Evolutionary conservation across 2,329 filamentous ascomycete species (phyloP).

Genomic region (Microascus cirrosus): DNA sequence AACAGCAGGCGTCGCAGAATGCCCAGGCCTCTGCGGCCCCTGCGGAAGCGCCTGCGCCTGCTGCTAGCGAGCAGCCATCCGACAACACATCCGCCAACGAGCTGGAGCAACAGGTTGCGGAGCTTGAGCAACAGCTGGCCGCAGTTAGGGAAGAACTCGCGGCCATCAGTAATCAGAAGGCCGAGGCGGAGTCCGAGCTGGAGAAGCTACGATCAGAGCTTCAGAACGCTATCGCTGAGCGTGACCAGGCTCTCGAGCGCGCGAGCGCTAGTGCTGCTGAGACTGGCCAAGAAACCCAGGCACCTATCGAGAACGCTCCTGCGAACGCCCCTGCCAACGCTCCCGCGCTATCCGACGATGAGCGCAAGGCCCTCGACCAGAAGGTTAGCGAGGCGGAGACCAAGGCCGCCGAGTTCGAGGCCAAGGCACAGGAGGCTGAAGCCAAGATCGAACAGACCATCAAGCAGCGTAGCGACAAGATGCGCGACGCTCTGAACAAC

Average conservation of each 20-base stretch:
- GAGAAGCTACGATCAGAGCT: conserved; percentile 46
- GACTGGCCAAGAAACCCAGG: conserved; percentile 6
- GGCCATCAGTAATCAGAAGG: conserved; percentile 55
- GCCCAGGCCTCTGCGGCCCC: background rate
- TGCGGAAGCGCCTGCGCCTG: background rate
- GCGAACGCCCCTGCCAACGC: conserved; percentile 10
- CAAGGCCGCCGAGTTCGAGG: conserved; percentile 52
- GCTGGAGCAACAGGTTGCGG: conserved; percentile 36
- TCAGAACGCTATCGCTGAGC: conserved; percentile 47
- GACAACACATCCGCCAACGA: conserved; percentile 34
- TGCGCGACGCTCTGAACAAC: conserved; percentile 57
- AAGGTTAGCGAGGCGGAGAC: conserved; percentile 49
- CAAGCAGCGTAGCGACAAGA: conserved; percentile 55
- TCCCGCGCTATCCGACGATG: conserved; percentile 38
- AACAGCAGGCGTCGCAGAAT: conserved; percentile 16
- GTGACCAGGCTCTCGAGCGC: conserved; percentile 46
- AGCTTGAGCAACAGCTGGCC: conserved; percentile 38
- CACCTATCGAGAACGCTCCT: conserved; percentile 4
- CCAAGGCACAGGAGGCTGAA: conserved; percentile 53
- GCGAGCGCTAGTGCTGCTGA: conserved; percentile 20
- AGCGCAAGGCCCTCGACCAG: conserved; percentile 50
- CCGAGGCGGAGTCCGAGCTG: conserved; percentile 54
- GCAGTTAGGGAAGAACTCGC: conserved; percentile 51
- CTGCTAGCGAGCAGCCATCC: conserved; percentile 16
- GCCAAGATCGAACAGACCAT: conserved; percentile 47